These are phyloP conservation scores for Pyrus betulifolia DNA, from an alignment of 306 rosid genomes.

Conservation along the genomic window DNA sequence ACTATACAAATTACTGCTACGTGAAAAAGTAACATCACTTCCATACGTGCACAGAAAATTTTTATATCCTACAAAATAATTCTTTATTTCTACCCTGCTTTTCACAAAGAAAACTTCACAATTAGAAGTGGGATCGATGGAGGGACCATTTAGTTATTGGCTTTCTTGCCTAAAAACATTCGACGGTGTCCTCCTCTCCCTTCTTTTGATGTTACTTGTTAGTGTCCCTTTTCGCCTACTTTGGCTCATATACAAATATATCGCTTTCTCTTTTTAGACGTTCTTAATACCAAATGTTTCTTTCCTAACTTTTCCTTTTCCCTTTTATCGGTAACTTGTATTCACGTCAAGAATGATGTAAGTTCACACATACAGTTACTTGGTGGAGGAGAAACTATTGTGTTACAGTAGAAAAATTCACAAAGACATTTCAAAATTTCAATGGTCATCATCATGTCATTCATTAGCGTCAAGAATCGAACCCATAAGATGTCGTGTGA, in stretches of 20 bases:
- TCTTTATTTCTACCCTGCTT: not conserved
- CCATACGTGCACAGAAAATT: conserved; percentile 44
- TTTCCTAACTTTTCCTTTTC: not conserved
- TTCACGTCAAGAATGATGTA: not conserved
- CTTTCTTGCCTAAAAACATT: conserved; percentile 5
- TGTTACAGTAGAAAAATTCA: too few species aligned
- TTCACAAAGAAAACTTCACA: conserved; percentile 4
- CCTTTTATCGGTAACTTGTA: not conserved
- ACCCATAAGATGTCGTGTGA: rapidly evolving
- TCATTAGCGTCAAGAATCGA: rapidly evolving
- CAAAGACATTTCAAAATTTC: too few species aligned
- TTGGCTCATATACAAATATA: conserved; percentile 18
- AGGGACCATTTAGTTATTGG: conserved; percentile 17
- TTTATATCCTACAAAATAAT: not conserved
- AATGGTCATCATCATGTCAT: rapidly evolving
- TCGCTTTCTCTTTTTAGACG: not conserved
- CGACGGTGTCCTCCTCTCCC: conserved; percentile 23
- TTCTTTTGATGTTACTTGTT: conserved; percentile 22
- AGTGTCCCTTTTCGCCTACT: conserved; percentile 17
- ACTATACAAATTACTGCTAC: conserved; percentile 4
- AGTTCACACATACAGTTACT: not conserved
- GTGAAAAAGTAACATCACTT: conserved; percentile 29
- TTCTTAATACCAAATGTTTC: not conserved
- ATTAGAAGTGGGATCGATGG: conserved; percentile 21
- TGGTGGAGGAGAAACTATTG: too few species aligned